A percentile compares a stretch with the other conserved stretches of the same genome.
phyloP scores from a whole-genome alignment of 2,329 filamentous ascomycete species.

The Capronia americana region DNA sequence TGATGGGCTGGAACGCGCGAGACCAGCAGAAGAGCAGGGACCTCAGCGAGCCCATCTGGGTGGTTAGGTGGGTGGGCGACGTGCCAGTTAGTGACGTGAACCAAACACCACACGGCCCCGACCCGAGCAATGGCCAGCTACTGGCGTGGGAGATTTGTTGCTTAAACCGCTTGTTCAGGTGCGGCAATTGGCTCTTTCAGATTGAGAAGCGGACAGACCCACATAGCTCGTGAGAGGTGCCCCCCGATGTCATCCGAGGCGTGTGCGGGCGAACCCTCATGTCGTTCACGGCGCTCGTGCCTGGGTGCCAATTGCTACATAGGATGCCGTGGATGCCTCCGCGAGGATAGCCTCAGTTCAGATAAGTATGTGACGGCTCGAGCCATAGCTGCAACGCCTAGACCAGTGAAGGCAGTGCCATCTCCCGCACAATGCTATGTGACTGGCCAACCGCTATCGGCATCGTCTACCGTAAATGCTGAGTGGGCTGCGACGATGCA shows the following conservation, averaged over 20 bases:
- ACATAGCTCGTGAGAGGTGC: slow-evolving; percentile 5
- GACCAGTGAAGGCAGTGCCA: no score
- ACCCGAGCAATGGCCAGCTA: background rate
- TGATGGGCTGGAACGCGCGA: slow-evolving; percentile 14
- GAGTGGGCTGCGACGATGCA: slow-evolving; percentile 11
- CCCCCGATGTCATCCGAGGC: slow-evolving; percentile 21
- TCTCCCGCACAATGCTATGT: background rate
- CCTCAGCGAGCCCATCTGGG: slow-evolving; percentile 1
- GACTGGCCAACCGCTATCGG: background rate
- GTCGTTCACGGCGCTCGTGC: background rate
- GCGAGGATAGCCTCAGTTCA: background rate
- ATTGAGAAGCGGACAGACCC: slow-evolving; percentile 7
- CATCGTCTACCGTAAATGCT: background rate
- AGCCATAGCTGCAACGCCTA: background rate
- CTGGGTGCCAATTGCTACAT: background rate
- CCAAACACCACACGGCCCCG: background rate
- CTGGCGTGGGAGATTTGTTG: slow-evolving; percentile 18
- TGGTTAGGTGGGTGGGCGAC: background rate
- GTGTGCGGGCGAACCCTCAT: background rate
- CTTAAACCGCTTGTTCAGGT: slow-evolving; percentile 2
- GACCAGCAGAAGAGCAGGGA: slow-evolving; percentile 18
- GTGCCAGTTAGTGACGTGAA: slow-evolving; percentile 10
- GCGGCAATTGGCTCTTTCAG: slow-evolving; percentile 7
- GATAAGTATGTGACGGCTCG: background rate
- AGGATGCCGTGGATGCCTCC: background rate